phyloP scores from a whole-genome alignment of 352 stramenopile species.

The Phytophthora sansomeana region DNA sequence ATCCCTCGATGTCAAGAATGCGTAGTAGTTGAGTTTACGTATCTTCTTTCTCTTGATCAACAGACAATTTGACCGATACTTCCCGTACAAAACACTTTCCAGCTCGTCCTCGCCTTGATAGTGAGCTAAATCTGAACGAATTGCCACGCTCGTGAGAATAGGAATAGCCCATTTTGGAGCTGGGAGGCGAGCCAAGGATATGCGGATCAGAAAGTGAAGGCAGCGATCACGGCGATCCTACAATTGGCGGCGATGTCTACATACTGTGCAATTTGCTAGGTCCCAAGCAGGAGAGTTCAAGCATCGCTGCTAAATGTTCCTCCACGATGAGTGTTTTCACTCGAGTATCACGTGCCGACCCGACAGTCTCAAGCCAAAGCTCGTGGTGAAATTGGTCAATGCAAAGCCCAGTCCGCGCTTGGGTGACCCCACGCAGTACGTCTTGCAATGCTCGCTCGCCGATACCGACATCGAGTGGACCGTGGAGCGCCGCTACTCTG shows the following conservation, averaged over 20 bases:
- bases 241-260: conserved; percentile 18
- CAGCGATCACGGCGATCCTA: not conserved
- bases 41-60: too few species aligned
- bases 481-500: conserved; percentile 73
- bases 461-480: conserved; percentile 60
- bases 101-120: not conserved
- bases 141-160: not conserved
- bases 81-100: too few species aligned
- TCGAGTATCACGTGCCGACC: conserved; percentile 66
- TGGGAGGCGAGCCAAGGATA: conserved; percentile 7
- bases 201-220: conserved; percentile 34
- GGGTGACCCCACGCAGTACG: conserved; percentile 44
- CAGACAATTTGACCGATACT: too few species aligned
- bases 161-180: conserved; percentile 1
- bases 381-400: conserved; percentile 54
- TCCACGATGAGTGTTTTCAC: conserved; percentile 49
- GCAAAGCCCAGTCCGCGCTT: conserved; percentile 20
- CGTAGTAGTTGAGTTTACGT: too few species aligned
- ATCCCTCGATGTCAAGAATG: too few species aligned
- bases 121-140: not conserved
- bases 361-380: conserved; percentile 55
- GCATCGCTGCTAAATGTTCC: conserved; percentile 19
- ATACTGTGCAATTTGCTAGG: conserved; percentile 25
- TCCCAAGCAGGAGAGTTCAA: not conserved
- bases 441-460: conserved; percentile 50